Base-by-base conservation (phyloP, 768 basidiomycete species). In the Naganishia kalamii region DNA sequence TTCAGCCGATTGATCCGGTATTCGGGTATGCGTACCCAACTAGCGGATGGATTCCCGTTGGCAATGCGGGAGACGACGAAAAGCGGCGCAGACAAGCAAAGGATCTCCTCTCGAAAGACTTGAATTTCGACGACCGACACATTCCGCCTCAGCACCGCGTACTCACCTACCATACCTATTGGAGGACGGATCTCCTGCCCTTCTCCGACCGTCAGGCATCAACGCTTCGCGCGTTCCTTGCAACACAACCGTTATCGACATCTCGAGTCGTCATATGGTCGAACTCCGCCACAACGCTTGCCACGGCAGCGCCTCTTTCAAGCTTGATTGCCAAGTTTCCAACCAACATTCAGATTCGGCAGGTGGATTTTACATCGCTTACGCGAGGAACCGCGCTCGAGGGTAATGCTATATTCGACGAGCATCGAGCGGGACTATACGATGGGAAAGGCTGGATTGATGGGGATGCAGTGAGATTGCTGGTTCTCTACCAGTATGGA, bases 381-480 rank as follows among this genome's bases (percentile, higher is more conserved):
- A 90, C 91, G 29, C 80, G 70, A 29, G 88, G 88, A 0, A 99
- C 94, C 12, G 84, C 83, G 57, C 80, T 97, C 68, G 84, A 89
- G 33, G 87, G 85, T 10, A 60, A 49, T 15, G 30, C 43, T 1
- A 63, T 66, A 29, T 68, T 69, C 5, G 19, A 57, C 6, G 11
- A 44, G 43, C 43, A n/a, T 11, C 12, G 54, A 32, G 71, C 63
- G 0, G 77, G 77, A 7, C 78, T 83, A 63, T 81, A 84, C 61
- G 94, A 97, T 74, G 77, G 80, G 69, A 87, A 87, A 75, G 94
- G 91, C 7, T 97, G 93, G 94, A 81, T 96, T 29, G 94, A 97
- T 70, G 92, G 94, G 0, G 94, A 97, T 75, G 82, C 96, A 63
- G 82, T 97, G n/a, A 81, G 94, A 57, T 74, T 97, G 69, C 80